phyloP scores from a whole-genome alignment of 2,329 filamentous ascomycete species.

The Aspergillus latus region DNA sequence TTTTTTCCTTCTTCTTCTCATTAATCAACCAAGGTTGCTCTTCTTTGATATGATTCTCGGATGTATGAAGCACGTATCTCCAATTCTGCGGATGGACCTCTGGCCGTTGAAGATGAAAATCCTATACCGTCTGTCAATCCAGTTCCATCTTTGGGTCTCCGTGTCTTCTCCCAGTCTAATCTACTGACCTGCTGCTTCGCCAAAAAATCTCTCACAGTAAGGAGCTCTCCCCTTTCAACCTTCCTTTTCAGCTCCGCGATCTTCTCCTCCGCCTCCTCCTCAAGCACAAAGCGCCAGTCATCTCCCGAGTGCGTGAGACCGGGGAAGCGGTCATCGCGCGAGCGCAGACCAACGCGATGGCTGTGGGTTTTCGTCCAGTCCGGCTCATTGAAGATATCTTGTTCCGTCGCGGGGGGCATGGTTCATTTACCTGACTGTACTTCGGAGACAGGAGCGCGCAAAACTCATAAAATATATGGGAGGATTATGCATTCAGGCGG shows the following conservation, averaged over 20 bases:
- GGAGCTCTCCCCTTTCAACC: constrained; percentile 24
- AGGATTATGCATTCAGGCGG: too few relatives aligned
- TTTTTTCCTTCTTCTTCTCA: constrained; percentile 37
- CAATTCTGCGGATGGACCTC: constrained; percentile 49
- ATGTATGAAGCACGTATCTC: constrained; percentile 52
- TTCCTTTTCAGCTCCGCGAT: constrained; percentile 27
- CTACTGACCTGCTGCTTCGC: constrained; percentile 15
- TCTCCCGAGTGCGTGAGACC: constrained; percentile 6
- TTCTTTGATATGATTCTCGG: constrained; percentile 53
- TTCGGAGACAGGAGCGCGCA: too few relatives aligned
- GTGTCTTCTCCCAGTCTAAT: not conserved
- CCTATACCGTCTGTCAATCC: constrained; percentile 25
- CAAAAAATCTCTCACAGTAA: constrained; percentile 30
- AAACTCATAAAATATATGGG: too few relatives aligned
- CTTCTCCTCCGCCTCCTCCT: constrained; percentile 27
- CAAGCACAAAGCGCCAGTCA: constrained; percentile 13
- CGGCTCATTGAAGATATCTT: not conserved
- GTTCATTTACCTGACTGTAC: too few relatives aligned
- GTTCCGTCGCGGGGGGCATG: too few relatives aligned
- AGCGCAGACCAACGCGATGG: not conserved
- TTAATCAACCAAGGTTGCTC: constrained; percentile 52
- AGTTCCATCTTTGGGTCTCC: not conserved
- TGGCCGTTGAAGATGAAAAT: constrained; percentile 47
- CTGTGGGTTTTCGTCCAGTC: constrained; percentile 5
- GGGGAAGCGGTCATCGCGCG: not conserved